Base-by-base conservation (phyloP, 371 early-diverging fungal genomes). In the Syncephalis fuscata region DNA sequence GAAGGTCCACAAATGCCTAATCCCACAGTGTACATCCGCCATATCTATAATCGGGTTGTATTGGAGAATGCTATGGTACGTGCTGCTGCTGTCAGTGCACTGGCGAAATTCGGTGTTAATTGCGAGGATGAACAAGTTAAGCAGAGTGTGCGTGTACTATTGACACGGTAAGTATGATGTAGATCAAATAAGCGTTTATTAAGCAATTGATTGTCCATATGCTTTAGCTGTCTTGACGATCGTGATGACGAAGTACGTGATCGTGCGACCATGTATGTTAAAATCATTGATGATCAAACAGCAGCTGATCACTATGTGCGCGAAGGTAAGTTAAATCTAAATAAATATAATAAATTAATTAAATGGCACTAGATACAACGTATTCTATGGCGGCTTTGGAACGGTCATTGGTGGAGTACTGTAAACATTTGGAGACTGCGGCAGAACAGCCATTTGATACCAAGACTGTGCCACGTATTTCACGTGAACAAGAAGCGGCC, bases 231-330 rank as follows among this genome's bases (percentile, higher is more conserved):
- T 66, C 66, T 91, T 58, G 93, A 96, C 51, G 98, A 98, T 62
- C 78, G 74, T 23, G 97, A 98, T 63, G 96, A 96, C 62, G 97
- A 98, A 62, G 96, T 96, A 20, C 86, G 98, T 50, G 98, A 98
- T 59, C 80, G 97, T 48, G 92, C 96, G 21, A 82, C 88, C 1
- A 69, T 94, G 73, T 88, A 80, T 54, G 63, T 98, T 51, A 68
- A 74, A 15, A 71, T 92, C 25, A 74, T 91, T 56, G 74, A 78
- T 27, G 71, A 74, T 51, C 76, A 75, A 15, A 55, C 50, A 7
- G 46, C 65, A 11, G 70, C 76, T 11, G 67, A 74, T 50, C 61
- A 67, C 43, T 82, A 80, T 41, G 63, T 81, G 42, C 64, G 71
- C 39, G 78, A 78, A 64, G 80, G 71, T 72, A 57, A 32, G 19